Base-by-base conservation (phyloP, 768 basidiomycete genomes). In the Kwoniella dejecticola region DNA sequence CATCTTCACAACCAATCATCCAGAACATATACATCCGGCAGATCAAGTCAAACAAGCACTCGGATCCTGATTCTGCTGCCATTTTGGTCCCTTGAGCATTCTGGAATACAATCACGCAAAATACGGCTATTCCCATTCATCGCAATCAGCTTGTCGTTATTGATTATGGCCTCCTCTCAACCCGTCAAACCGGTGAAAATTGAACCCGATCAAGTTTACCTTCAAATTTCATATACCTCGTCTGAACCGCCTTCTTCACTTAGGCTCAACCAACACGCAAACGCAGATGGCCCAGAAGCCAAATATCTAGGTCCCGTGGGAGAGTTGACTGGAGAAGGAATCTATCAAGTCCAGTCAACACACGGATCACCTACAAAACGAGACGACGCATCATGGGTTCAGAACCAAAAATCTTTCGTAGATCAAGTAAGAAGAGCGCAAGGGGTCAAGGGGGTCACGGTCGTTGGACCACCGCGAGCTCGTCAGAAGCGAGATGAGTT, bases 251-350 rank as follows among this genome's bases (percentile, higher is more conserved):
- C 53, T 2, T 19, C 62, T 17, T 52, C 61, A 44, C 3, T n/a
- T n/a, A n/a, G n/a, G n/a, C n/a, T n/a, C n/a, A n/a, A n/a, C n/a
- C n/a, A n/a, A n/a, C n/a, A n/a, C n/a, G n/a, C 44, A 1, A 12
- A 7, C 13, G 10, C 44, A 2, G 17, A 61, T 2, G 31, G 46
- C 4, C 31, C 53, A n/a, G 24, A 58, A 40, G 41, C 70, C 3
- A 46, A 49, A 12, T 69, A 68, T 41, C 19, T 72, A 11, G 73
- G 66, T 7, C 73, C 66, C 7, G 64, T 75, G 10, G 73, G 73
- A n/a, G 73, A 75, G 36, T 57, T 75, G 3, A 36, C 60, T 33
- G 70, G 69, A 19, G 73, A 75, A 55, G 64, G 71, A 49, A 68
- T 75, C 42, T 75, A 72, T 48, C 54, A 71, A 52, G 55, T 69